Evolutionary conservation across 257 asterid species (phyloP).

Genomic region (Scutellaria galericulata): DNA sequence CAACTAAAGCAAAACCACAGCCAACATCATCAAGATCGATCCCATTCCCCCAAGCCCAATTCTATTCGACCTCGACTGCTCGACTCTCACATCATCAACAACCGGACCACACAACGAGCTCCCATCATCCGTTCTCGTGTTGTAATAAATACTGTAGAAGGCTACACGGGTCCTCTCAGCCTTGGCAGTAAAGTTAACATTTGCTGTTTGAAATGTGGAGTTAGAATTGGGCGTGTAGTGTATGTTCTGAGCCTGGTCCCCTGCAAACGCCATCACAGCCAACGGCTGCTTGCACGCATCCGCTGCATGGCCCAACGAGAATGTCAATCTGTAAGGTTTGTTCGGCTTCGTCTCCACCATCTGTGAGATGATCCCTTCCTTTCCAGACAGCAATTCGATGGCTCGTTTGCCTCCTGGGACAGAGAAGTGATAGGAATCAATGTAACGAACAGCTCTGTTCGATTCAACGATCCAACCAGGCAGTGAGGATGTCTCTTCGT

Average conservation of each 20-base stretch:
- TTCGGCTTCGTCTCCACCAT: constrained; percentile 87
- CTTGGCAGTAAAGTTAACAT: constrained; percentile 77
- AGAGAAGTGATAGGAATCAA: constrained; percentile 74
- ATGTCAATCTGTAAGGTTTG: constrained; percentile 60
- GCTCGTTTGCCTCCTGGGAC: constrained; percentile 94
- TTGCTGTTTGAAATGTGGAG: constrained; percentile 43
- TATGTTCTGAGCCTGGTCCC: constrained; percentile 50
- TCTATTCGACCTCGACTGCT: constrained; percentile 29
- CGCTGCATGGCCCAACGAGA: constrained; percentile 80
- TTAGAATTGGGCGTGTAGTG: constrained; percentile 51
- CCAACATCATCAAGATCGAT: constrained; percentile 19
- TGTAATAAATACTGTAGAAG: constrained; percentile 88
- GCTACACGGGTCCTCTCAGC: constrained; percentile 86
- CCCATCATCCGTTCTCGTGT: constrained; percentile 88
- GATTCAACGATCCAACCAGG: constrained; percentile 99
- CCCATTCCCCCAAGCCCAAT: constrained; percentile 30
- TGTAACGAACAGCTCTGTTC: constrained; percentile 87
- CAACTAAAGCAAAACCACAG: constrained; percentile 26
- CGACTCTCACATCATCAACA: constrained; percentile 84
- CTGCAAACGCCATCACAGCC: constrained; percentile 83
- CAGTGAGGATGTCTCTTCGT: constrained; percentile 78
- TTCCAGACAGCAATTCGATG: constrained; percentile 78
- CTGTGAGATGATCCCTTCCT: constrained; percentile 93
- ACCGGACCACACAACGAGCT: constrained; percentile 97
- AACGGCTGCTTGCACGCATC: constrained; percentile 83